Evolutionary conservation across 2,329 filamentous ascomycete species (phyloP), one percentile per base, ranked within the genome.

Genomic region (Cryphonectria nitschkei): DNA sequence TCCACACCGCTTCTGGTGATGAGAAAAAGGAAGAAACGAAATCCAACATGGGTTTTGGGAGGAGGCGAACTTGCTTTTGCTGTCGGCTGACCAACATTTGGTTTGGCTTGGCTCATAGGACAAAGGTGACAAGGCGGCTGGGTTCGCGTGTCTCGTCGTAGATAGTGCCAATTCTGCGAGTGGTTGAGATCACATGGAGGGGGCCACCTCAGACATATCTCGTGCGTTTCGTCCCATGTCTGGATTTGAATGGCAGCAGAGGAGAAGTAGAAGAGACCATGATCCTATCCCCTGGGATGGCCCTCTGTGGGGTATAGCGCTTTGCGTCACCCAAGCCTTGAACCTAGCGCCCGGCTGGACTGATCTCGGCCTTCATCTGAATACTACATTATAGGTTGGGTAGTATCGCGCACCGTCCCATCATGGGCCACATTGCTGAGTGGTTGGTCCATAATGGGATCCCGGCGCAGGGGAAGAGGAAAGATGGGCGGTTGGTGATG

Each of bases 301-400:
- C 69, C 60, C 63, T 68, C 50, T 71, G 50, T 68, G 37, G 19
- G 50, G 26, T 61, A 70, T 50, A 37, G 54, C 39, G 69, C 58
- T 60, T 65, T 68, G 22, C 32, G 46, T 65, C 46, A 52, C 32
- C 46, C 16, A 34, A 37, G n/a, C 13, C 16, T 54, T 34, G 26
- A 37, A 14, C 46, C 43, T 52, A 26, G 29, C 46, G 46, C 26
- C 32, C 29, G 46, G 41, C 46, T 65, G 43, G 43, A 54, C 32
- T 46, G 26, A 52, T 37, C 63, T 37, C 52, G 43, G 41, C 32
- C 63, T 61, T 61, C 32, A 39, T 39, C 58, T 61, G 58, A 16
- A 60, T 37, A 9, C 46, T 58, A 32, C 54, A 58, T 14, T 19
- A 32, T 32, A 32, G n/a, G 9, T 56, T 56, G 26, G 26, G 29